phyloP scores from a whole-genome alignment of 2,329 filamentous ascomycete genomes.

The Ramularia collo-cygni region DNA sequence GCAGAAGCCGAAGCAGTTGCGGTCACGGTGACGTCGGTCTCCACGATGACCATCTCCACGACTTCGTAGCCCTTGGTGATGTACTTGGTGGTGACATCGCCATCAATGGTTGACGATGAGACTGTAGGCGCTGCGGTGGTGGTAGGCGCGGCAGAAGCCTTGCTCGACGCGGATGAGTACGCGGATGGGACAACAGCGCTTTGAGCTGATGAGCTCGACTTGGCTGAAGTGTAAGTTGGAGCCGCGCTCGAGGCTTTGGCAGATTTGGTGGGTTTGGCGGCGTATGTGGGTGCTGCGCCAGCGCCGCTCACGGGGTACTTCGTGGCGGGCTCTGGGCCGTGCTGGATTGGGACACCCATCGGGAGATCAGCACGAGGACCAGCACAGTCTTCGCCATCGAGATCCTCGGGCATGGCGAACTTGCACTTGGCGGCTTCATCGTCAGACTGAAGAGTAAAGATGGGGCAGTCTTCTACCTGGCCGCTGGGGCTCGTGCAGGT shows the following conservation, averaged over 20 bases:
- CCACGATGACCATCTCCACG: conserved; percentile 39
- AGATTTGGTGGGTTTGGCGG: not conserved
- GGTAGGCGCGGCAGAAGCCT: conserved; percentile 4
- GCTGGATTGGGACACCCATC: conserved; percentile 51
- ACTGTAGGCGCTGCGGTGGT: conserved; percentile 13
- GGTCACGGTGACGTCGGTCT: conserved; percentile 36
- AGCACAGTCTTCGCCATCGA: conserved; percentile 55
- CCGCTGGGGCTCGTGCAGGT: conserved; percentile 68
- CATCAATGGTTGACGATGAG: conserved; percentile 13
- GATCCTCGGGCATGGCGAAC: conserved; percentile 49
- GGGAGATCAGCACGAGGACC: conserved; percentile 57
- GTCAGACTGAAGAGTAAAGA: conserved; percentile 64
- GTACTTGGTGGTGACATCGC: conserved; percentile 34
- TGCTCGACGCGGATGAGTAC: conserved; percentile 2
- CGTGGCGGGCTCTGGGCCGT: conserved; percentile 38
- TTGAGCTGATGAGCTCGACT: conserved; percentile 20
- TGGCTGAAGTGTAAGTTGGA: conserved; percentile 18
- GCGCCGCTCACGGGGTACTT: conserved; percentile 26
- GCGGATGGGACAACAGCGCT: conserved; percentile 20
- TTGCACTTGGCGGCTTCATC: conserved; percentile 52
- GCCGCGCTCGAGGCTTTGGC: not conserved
- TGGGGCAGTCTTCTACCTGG: conserved; percentile 61
- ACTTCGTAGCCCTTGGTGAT: conserved; percentile 39
- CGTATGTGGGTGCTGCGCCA: too few species aligned
- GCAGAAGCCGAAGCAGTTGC: conserved; percentile 26